Percentiles rank a stretch among this genome's conserved stretches.
phyloP scores from a whole-genome alignment of 257 asterid genomes.

The Schizonepeta tenuifolia region DNA sequence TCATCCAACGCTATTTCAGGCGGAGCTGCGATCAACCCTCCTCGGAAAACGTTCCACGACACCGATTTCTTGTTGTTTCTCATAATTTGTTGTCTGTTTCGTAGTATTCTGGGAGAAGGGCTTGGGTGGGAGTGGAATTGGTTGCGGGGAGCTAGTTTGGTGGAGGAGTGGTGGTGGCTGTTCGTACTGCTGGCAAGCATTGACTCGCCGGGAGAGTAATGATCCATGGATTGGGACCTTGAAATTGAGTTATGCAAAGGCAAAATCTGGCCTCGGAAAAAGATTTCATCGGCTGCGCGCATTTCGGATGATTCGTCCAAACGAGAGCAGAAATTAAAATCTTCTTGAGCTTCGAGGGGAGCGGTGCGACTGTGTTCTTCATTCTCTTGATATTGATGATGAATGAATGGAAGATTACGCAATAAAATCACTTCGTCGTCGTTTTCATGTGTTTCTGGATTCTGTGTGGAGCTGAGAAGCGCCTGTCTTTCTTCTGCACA shows the following conservation, averaged over 20 bases:
- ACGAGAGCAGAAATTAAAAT: constrained; percentile 56
- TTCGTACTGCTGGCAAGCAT: too few relatives aligned
- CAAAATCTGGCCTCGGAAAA: constrained; percentile 68
- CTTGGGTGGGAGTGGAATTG: constrained; percentile 72
- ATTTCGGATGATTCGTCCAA: constrained; percentile 47
- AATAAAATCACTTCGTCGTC: constrained; percentile 71
- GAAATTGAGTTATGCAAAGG: constrained; percentile 46
- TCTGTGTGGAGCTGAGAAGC: too few relatives aligned
- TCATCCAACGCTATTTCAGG: constrained; percentile 59
- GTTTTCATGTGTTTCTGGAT: background rate
- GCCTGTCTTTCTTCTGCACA: background rate
- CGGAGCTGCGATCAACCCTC: constrained; percentile 50
- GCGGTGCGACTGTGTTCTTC: background rate
- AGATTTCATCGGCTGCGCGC: constrained; percentile 74
- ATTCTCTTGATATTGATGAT: constrained; percentile 18
- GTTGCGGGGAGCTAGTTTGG: constrained; percentile 34
- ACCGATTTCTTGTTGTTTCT: constrained; percentile 25
- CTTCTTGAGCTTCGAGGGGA: constrained; percentile 38
- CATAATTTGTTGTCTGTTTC: background rate
- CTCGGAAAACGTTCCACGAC: constrained; percentile 55
- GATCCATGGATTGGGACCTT: background rate
- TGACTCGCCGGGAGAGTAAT: constrained; percentile 6
- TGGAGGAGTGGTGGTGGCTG: too few relatives aligned
- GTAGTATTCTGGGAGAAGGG: constrained; percentile 55
- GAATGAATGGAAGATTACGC: constrained; percentile 64